Evolutionary conservation across 1,284 basidiomycete species (phyloP).

Genomic region (Tilletiaria anomala): DNA sequence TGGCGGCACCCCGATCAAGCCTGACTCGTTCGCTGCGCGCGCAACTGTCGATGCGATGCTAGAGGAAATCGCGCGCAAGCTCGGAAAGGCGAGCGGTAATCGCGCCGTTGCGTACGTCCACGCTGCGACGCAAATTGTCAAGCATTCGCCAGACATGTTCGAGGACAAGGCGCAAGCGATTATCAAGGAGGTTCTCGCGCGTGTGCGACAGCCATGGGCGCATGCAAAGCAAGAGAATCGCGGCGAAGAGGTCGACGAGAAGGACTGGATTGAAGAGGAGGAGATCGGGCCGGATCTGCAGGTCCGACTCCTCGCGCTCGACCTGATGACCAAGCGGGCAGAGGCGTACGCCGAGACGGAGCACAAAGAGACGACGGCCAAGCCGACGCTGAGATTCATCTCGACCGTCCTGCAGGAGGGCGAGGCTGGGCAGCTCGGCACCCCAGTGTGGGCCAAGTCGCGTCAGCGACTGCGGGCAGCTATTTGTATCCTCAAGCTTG

Average conservation of each 20-base stretch:
- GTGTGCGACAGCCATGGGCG: constrained; percentile 17
- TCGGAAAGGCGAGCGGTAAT: constrained; percentile 48
- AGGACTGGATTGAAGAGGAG: constrained; percentile 21
- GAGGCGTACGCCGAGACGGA: background rate
- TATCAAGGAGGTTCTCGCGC: constrained; percentile 53
- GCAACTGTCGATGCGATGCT: constrained; percentile 14
- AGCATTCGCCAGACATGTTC: constrained; percentile 56
- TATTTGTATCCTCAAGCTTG: constrained; percentile 64
- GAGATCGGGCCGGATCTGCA: constrained; percentile 11
- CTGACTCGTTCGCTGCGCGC: too few relatives aligned
- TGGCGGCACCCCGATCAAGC: constrained; percentile 49
- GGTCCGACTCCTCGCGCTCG: constrained; percentile 15
- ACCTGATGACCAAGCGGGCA: constrained; percentile 16
- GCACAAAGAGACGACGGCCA: background rate
- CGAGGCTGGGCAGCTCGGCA: too few relatives aligned
- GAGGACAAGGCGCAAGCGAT: constrained; percentile 64
- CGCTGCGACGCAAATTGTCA: constrained; percentile 61
- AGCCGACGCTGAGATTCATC: constrained; percentile 5
- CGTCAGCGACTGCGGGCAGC: constrained; percentile 63
- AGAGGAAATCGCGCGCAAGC: constrained; percentile 50
- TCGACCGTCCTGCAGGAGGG: constrained; percentile 17
- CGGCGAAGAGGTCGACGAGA: constrained; percentile 4
- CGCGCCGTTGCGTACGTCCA: constrained; percentile 55
- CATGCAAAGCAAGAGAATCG: constrained; percentile 4
- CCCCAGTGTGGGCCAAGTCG: too few relatives aligned